Percentiles rank a stretch among this genome's conserved stretches.
phyloP scores from a whole-genome alignment of 1,139 yeast genomes.

The Candida anutae region DNA sequence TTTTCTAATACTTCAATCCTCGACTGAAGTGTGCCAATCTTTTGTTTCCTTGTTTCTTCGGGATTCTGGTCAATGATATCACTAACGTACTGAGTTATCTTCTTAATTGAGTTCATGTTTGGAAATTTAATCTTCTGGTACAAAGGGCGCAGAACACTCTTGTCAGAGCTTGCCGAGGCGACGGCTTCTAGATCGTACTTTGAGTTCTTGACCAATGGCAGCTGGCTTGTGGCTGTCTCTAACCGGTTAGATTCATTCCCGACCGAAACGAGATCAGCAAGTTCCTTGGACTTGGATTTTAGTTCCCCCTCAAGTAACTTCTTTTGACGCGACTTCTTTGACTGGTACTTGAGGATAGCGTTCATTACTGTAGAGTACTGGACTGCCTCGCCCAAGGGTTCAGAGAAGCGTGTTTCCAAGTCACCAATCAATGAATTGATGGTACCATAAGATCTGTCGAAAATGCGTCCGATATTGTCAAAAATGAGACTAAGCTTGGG shows the following conservation, averaged over 20 bases:
- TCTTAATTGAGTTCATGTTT: slow-evolving; percentile 33
- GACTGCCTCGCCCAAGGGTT: slow-evolving; percentile 78
- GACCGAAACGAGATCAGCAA: slow-evolving; percentile 31
- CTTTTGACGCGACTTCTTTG: slow-evolving; percentile 61
- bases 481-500: slow-evolving; percentile 32
- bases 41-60: slow-evolving; percentile 53
- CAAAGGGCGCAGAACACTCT: neutral
- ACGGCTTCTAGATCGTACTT: slow-evolving; percentile 22
- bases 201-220: slow-evolving; percentile 18
- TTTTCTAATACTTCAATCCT: slow-evolving; percentile 48
- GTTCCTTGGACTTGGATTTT: slow-evolving; percentile 33
- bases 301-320: slow-evolving; percentile 51
- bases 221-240: slow-evolving; percentile 24
- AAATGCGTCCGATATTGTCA: slow-evolving; percentile 74
- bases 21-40: slow-evolving; percentile 41
- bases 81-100: slow-evolving; percentile 55
- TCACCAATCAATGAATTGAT: slow-evolving; percentile 62
- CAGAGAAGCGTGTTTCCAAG: slow-evolving; percentile 67
- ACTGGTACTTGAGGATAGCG: slow-evolving; percentile 60
- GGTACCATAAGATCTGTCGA: slow-evolving; percentile 63
- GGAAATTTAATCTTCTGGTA: slow-evolving; percentile 18
- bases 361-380: slow-evolving; percentile 66
- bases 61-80: slow-evolving; percentile 70
- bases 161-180: slow-evolving; percentile 2
- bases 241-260: slow-evolving; percentile 35